These are phyloP conservation scores for Arachnopeziza araneosa DNA, from an alignment of 2,329 filamentous ascomycete genomes.

Conservation along the genomic window DNA sequence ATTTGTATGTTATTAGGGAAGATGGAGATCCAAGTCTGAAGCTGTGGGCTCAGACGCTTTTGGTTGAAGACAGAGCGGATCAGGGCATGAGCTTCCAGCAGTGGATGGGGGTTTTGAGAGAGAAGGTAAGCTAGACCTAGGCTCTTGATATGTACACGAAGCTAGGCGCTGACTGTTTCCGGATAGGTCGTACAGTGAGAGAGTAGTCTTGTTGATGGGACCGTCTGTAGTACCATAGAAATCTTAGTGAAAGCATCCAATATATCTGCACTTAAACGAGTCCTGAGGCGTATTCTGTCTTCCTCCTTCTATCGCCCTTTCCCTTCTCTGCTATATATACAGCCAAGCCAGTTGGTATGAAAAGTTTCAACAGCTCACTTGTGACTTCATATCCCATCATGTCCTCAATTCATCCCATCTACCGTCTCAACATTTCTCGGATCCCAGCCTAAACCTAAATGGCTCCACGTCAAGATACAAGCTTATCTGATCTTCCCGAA, in stretches of 20 bases:
- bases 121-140: conserved; percentile 66
- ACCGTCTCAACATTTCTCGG: background rate
- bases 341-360: background rate
- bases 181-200: conserved; percentile 28
- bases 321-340: background rate
- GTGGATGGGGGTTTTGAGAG: conserved; percentile 85
- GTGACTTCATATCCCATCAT: no score
- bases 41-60: conserved; percentile 91
- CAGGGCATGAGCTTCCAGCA: conserved; percentile 89
- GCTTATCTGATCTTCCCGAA: background rate
- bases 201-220: background rate
- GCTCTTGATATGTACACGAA: background rate
- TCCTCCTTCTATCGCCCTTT: background rate
- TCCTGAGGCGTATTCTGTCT: background rate
- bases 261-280: background rate
- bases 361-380: background rate
- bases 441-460: no score
- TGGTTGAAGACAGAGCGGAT: conserved; percentile 92
- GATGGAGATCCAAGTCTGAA: conserved; percentile 94
- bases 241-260: background rate
- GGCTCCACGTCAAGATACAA: background rate
- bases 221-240: conserved; percentile 22
- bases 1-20: conserved; percentile 89
- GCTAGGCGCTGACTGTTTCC: conserved; percentile 20
- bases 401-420: background rate